A percentile compares a stretch with the other conserved stretches of the same genome.
Evolutionary conservation across 2,329 filamentous ascomycete genomes (phyloP).

Genomic region (Fusarium sp.): DNA sequence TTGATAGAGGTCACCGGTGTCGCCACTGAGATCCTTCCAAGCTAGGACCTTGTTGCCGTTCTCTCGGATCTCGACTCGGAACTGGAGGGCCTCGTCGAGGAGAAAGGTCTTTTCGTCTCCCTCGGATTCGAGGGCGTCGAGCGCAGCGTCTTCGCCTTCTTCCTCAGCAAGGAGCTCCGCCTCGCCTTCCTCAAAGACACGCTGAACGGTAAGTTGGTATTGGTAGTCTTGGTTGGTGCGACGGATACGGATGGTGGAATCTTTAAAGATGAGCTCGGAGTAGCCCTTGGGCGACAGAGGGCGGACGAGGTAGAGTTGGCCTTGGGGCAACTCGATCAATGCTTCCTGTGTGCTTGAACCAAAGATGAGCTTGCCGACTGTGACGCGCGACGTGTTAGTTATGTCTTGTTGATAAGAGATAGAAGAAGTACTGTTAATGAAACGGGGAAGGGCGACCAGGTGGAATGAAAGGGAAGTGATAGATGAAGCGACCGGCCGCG

Average conservation of each 20-base stretch:
- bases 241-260: constrained; percentile 91
- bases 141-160: constrained; percentile 83
- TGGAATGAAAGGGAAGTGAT: constrained; percentile 1
- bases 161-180: constrained; percentile 92
- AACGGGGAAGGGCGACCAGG: not conserved
- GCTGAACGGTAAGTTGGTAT: constrained; percentile 95
- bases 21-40: constrained; percentile 95
- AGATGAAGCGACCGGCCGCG: constrained; percentile 11
- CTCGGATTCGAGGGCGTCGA: constrained; percentile 79
- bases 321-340: constrained; percentile 93
- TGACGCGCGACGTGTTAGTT: constrained; percentile 23
- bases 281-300: constrained; percentile 97
- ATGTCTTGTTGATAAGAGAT: constrained; percentile 1
- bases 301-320: constrained; percentile 96
- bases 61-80: constrained; percentile 85
- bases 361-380: constrained; percentile 94
- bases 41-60: constrained; percentile 88
- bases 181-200: constrained; percentile 97
- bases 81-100: constrained; percentile 90
- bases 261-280: constrained; percentile 98
- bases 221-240: constrained; percentile 95
- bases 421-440: not conserved
- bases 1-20: constrained; percentile 95
- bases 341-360: constrained; percentile 89
- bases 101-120: constrained; percentile 98